A percentile compares a stretch with the other conserved stretches of the same genome.
These are phyloP conservation scores for Lentinula lateritia DNA, from an alignment of 768 basidiomycete species.

Conservation along the genomic window DNA sequence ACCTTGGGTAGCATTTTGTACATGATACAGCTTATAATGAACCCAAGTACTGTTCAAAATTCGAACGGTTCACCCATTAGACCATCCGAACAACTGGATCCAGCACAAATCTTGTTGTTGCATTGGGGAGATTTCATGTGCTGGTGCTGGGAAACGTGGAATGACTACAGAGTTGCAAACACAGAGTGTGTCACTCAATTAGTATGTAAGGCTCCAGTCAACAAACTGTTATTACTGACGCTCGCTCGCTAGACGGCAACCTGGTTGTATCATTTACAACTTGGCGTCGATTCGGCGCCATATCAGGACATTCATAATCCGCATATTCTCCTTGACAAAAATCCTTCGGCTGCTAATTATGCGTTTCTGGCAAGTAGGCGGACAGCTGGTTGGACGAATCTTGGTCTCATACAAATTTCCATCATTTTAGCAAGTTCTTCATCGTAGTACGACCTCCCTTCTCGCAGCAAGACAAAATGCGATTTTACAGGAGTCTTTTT, in stretches of 20 bases:
- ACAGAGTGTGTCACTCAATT: slow-evolving; percentile 43
- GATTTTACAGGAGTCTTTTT: slow-evolving; percentile 15
- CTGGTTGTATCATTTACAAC: slow-evolving; percentile 43
- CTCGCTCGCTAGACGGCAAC: slow-evolving; percentile 36
- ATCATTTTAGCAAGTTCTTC: slow-evolving; percentile 19
- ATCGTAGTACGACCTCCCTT: slow-evolving; percentile 13
- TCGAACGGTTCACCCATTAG: slow-evolving; percentile 12
- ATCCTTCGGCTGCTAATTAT: slow-evolving; percentile 12
- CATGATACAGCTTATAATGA: slow-evolving; percentile 36
- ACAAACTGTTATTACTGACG: not conserved
- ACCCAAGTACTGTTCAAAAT: slow-evolving; percentile 15
- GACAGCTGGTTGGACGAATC: not conserved
- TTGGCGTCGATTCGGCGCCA: not conserved
- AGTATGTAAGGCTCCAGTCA: slow-evolving; percentile 27
- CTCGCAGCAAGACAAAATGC: slow-evolving; percentile 10
- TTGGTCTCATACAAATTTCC: not conserved
- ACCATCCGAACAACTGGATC: slow-evolving; percentile 26
- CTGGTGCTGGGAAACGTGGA: slow-evolving; percentile 66
- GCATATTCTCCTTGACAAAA: not conserved
- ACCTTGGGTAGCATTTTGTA: slow-evolving; percentile 37
- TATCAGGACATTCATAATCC: not conserved
- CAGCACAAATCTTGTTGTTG: slow-evolving; percentile 46
- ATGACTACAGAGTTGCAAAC: slow-evolving; percentile 43
- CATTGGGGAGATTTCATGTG: slow-evolving; percentile 50
- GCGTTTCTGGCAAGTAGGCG: slow-evolving; percentile 19